These are phyloP conservation scores for Fusarium temperatum DNA, from an alignment of 2,329 filamentous ascomycete species.

Conservation along the genomic window DNA sequence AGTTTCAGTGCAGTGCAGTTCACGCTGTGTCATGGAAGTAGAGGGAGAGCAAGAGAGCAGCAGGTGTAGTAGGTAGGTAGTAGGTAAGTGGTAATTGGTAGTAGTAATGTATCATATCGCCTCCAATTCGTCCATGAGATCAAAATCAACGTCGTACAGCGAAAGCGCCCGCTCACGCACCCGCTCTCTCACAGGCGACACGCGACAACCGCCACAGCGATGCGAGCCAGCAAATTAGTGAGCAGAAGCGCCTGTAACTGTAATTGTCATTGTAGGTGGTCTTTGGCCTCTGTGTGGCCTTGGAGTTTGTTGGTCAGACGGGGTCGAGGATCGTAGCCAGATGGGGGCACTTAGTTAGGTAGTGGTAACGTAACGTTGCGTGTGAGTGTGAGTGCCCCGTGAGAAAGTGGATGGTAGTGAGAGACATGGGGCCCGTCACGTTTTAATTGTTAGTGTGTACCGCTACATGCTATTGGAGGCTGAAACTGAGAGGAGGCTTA, in stretches of 20 bases:
- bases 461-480: neutral
- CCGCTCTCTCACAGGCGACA: slow-evolving; percentile 3
- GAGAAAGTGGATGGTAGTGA: slow-evolving; percentile 27
- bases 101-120: slow-evolving; percentile 14
- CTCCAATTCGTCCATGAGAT: slow-evolving; percentile 12
- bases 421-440: neutral
- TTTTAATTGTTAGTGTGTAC: slow-evolving; percentile 28
- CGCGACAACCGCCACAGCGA: slow-evolving; percentile 35
- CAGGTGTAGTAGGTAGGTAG: neutral
- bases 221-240: slow-evolving; percentile 12
- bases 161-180: slow-evolving; percentile 8
- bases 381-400: slow-evolving; percentile 32
- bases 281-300: neutral
- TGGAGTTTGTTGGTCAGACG: slow-evolving; percentile 23
- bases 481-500: neutral
- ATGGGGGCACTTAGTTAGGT: neutral
- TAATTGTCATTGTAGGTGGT: neutral
- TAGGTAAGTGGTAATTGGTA: slow-evolving; percentile 1
- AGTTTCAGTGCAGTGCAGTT: neutral
- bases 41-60: neutral
- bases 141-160: slow-evolving; percentile 39
- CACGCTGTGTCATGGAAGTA: slow-evolving; percentile 4
- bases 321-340: neutral
- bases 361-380: slow-evolving; percentile 36
- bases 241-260: slow-evolving; percentile 3